These are phyloP conservation scores for Stellera chamaejasme DNA, from an alignment of 345 rosid genomes.

Conservation along the genomic window DNA sequence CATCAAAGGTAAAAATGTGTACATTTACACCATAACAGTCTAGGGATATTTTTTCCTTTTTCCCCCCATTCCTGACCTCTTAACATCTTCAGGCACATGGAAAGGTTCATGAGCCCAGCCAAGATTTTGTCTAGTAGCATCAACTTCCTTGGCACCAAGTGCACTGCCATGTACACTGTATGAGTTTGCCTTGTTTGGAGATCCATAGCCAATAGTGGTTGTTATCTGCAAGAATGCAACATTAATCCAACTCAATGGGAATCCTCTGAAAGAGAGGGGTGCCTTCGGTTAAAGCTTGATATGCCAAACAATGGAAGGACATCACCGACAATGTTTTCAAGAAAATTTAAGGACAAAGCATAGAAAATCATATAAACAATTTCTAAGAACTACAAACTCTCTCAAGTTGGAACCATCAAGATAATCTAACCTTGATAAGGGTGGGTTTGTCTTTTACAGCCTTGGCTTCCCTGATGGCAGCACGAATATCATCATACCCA, in stretches of 20 bases:
- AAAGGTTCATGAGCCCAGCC: conserved; percentile 92
- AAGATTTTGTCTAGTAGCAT: conserved; percentile 96
- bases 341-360: not conserved
- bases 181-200: conserved; percentile 94
- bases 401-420: not conserved
- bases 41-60: not conserved
- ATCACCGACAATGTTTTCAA: not conserved
- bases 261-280: too few relatives aligned
- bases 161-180: conserved; percentile 98
- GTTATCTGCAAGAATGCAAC: conserved; percentile 37
- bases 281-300: not conserved
- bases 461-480: conserved; percentile 99
- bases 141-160: conserved; percentile 96
- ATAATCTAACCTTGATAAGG: conserved; percentile 55
- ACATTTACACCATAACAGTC: not conserved
- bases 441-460: conserved; percentile 92
- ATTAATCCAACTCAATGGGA: not conserved
- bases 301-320: not conserved
- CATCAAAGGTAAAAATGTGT: not conserved
- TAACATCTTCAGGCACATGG: conserved; percentile 94
- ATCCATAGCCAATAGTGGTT: conserved; percentile 94
- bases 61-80: conserved; percentile 35
- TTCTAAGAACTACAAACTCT: not conserved
- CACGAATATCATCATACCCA: conserved; percentile 97
- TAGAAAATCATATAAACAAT: not conserved